Conservation (phyloP, 257 asterid genomes). For the Fraxinus anomala region DNA sequence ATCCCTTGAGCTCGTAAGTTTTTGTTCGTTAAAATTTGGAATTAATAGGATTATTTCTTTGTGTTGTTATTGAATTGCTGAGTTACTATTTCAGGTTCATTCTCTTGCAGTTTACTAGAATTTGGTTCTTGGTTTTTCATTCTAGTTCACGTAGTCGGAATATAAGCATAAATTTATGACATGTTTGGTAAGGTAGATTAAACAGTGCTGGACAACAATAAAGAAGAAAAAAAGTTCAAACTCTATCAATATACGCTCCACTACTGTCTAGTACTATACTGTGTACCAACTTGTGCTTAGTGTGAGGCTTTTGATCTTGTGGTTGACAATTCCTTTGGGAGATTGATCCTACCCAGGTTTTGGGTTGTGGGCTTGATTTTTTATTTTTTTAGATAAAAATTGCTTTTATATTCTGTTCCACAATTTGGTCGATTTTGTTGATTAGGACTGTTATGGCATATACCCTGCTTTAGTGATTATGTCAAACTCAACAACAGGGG, state of each 20-base stretch:
- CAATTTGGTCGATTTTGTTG: background rate
- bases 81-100: constrained; percentile 11
- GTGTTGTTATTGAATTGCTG: background rate
- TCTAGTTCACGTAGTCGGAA: too few relatives aligned
- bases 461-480: background rate
- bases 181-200: background rate
- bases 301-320: background rate
- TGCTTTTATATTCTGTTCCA: constrained; percentile 13
- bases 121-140: too few relatives aligned
- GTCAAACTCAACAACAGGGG: background rate
- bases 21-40: background rate
- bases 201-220: too few relatives aligned
- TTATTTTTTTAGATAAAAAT: background rate
- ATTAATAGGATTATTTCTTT: background rate
- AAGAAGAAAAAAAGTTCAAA: background rate
- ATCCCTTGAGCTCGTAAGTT: background rate
- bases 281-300: background rate
- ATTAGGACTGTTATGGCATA: constrained; percentile 2
- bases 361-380: background rate
- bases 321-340: background rate
- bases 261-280: background rate
- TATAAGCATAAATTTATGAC: background rate
- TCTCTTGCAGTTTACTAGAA: background rate
- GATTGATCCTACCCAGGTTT: background rate
- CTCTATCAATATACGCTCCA: background rate